Evolutionary conservation across 179 eudicot species (phyloP).

Genomic region (Camellia oleifera): DNA sequence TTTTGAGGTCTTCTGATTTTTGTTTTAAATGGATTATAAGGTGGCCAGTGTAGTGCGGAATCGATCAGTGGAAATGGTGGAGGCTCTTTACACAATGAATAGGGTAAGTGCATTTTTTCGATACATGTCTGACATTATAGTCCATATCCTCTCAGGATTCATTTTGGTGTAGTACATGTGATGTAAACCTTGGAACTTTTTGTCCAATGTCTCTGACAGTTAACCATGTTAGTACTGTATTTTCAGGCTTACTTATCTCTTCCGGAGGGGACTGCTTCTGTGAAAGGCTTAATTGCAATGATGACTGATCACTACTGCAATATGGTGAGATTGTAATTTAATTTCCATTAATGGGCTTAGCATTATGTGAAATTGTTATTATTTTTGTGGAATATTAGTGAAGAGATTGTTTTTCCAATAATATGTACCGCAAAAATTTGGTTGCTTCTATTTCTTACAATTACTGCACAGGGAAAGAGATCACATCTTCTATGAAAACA

Average conservation of each 20-base stretch:
- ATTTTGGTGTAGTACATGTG: not conserved
- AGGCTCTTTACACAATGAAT: slow-evolving; percentile 96
- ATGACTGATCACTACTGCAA: slow-evolving; percentile 96
- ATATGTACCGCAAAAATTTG: not conserved
- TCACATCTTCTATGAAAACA: too few relatives aligned
- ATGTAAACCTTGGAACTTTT: not conserved
- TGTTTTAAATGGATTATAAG: slow-evolving; percentile 31
- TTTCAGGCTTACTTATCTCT: slow-evolving; percentile 96
- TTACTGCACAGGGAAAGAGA: not conserved
- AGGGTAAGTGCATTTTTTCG: slow-evolving; percentile 51
- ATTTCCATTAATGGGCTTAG: slow-evolving; percentile 6
- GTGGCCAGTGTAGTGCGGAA: slow-evolving; percentile 73
- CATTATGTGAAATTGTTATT: not conserved
- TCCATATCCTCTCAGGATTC: too few relatives aligned
- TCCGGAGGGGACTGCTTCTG: slow-evolving; percentile 99
- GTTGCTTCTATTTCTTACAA: not conserved
- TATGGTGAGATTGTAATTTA: slow-evolving; percentile 51
- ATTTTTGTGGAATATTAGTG: not conserved
- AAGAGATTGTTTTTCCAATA: not conserved
- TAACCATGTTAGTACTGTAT: not conserved
- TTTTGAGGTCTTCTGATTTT: slow-evolving; percentile 16
- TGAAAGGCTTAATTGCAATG: slow-evolving; percentile 95
- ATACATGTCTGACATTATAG: not conserved
- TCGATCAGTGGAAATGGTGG: slow-evolving; percentile 88
- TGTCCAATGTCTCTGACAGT: too few relatives aligned